Conservation (phyloP, 2,329 filamentous ascomycete species). For the Aurifilum marmelostoma region DNA sequence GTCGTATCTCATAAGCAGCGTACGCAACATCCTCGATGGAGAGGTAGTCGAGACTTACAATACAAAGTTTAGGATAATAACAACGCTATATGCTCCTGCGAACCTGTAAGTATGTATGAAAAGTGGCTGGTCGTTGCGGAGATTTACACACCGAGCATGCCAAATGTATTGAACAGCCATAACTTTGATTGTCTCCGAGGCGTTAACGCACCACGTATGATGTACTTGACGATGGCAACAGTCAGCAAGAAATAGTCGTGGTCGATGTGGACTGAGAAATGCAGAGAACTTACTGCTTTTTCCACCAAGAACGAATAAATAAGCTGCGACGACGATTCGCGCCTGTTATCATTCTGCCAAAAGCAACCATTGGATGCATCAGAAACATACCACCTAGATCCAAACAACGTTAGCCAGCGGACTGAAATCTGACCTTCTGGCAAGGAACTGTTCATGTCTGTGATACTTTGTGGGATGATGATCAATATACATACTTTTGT, state of each 20-base stretch:
- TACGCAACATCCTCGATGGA: not conserved
- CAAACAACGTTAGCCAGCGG: too few relatives aligned
- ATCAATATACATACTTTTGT: conserved; percentile 57
- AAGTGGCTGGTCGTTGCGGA: not conserved
- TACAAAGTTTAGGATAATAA: conserved; percentile 62
- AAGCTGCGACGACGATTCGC: conserved; percentile 41
- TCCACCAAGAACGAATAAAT: conserved; percentile 70
- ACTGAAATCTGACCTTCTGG: too few relatives aligned
- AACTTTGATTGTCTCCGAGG: conserved; percentile 51
- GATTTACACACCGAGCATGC: conserved; percentile 50
- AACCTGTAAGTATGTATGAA: conserved; percentile 33
- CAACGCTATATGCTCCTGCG: conserved; percentile 46
- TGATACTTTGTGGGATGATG: not conserved
- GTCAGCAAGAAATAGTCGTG: not conserved
- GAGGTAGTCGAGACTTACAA: conserved; percentile 48
- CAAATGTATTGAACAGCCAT: conserved; percentile 43
- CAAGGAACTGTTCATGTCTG: too few relatives aligned
- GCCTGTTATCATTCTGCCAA: not conserved
- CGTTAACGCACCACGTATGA: conserved; percentile 56
- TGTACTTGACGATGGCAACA: conserved; percentile 48
- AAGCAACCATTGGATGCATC: too few relatives aligned
- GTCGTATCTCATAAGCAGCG: not conserved
- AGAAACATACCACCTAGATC: conserved; percentile 20
- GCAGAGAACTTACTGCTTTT: conserved; percentile 53
- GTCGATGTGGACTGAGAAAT: not conserved